Conservation (phyloP, 495 filamentous ascomycete genomes). For the Tuber brumale region DNA sequence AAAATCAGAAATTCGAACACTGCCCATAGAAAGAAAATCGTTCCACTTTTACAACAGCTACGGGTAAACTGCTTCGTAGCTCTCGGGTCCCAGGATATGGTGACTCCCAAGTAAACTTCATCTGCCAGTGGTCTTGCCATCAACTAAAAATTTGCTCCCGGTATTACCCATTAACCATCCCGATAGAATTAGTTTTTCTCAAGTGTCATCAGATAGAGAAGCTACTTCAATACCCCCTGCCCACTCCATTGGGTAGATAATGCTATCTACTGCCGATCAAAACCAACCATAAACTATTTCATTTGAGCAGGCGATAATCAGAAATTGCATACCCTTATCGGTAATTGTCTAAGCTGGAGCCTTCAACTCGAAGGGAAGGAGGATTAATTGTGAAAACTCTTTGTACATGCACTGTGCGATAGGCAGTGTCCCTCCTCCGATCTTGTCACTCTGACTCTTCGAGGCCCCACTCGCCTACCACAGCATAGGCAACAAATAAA, state of each 20-base stretch:
- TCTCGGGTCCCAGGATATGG: background rate
- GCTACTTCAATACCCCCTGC: background rate
- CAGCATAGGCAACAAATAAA: background rate
- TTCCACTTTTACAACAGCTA: background rate
- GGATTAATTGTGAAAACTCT: background rate
- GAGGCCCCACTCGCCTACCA: no score
- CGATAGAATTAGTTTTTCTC: background rate
- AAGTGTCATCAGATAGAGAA: background rate
- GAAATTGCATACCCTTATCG: background rate
- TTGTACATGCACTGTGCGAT: background rate
- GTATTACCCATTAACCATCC: background rate
- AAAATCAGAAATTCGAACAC: background rate
- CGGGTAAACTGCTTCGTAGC: background rate
- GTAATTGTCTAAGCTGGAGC: background rate
- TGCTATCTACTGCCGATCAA: background rate
- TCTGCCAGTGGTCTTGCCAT: background rate
- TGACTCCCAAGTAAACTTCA: background rate
- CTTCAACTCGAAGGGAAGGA: background rate
- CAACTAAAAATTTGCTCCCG: background rate
- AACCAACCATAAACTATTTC: background rate
- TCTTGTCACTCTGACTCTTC: background rate
- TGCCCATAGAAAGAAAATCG: background rate
- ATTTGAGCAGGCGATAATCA: background rate
- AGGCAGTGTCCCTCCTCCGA: background rate
- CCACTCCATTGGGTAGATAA: background rate